Evolutionary conservation across 2,329 filamentous ascomycete species (phyloP), one percentile per base, ranked within the genome.

Genomic region (Xylariaceae sp.): DNA sequence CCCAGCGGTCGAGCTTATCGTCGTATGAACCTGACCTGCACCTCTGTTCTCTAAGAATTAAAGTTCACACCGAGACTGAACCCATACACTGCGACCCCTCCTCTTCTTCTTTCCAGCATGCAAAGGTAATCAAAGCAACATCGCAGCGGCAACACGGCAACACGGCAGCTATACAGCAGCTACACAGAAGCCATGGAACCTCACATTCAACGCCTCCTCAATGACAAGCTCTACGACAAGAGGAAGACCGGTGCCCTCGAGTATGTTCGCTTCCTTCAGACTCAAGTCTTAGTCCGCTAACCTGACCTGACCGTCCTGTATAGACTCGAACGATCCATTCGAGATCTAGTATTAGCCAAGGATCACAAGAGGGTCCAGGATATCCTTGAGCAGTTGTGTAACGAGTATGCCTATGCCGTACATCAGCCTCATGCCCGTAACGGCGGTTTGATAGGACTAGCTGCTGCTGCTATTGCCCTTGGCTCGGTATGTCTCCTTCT

Each of bases 171-270:
- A n/a, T n/a, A n/a, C n/a, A n/a, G n/a, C n/a, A n/a, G n/a, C n/a
- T n/a, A n/a, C n/a, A n/a, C n/a, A n/a, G n/a, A n/a, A 69, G 70
- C 56, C 68, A 97, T 98, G 93, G 93, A 98, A 79, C 81, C 85
- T 70, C 88, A 87, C 72, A 91, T 97, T 72, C 91, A 96, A 76
- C 90, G 93, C 67, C 84, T 93, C 65, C 82, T 99, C 72, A 96
- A 96, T 73, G 95, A 99, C 78, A 99, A 97, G 84, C 88, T 98
- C 71, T 99, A 99, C 75, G 95, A 99, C 73, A 96, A 96, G 81
- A 87, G 96, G 72, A 99, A 99, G 77, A 88, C 92, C 70, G 95
- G 95, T 63, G 95, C 96, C 67, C 85, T 99, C 55, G 95, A 99
- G 92, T 96, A 87, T 70, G 89, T 79, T n/a, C n/a, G n/a, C n/a